Evolutionary conservation across 495 filamentous ascomycete genomes (phyloP).

Genomic region (Hyaloscypha finlandica): DNA sequence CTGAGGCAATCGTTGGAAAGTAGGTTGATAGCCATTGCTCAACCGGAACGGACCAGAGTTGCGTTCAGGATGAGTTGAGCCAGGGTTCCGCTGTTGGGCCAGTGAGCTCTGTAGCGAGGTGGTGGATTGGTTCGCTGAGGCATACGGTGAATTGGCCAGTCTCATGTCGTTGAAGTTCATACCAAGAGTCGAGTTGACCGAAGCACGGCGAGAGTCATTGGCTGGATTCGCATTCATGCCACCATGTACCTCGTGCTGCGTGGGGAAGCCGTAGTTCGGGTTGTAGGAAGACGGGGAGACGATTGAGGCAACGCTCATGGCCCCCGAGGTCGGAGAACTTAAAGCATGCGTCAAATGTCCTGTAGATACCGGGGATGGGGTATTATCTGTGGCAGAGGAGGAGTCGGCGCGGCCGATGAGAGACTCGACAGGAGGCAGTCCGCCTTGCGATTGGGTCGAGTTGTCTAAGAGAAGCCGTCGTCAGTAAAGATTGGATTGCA

Average conservation of each 20-base stretch:
- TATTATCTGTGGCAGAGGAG: constrained; percentile 49
- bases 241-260: constrained; percentile 20
- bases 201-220: constrained; percentile 65
- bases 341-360: constrained; percentile 33
- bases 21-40: constrained; percentile 47
- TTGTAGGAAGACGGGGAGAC: constrained; percentile 53
- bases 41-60: constrained; percentile 58
- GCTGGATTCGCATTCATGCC: constrained; percentile 19
- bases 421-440: constrained; percentile 39
- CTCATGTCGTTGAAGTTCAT: constrained; percentile 68
- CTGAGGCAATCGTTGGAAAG: constrained; percentile 44
- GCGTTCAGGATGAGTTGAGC: constrained; percentile 53
- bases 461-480: constrained; percentile 41
- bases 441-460: constrained; percentile 49
- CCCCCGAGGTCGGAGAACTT: constrained; percentile 42
- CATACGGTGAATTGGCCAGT: constrained; percentile 70
- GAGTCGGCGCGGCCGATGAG: constrained; percentile 39
- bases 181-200: constrained; percentile 76
- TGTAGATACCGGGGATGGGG: constrained; percentile 51
- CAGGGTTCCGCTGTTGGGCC: constrained; percentile 53
- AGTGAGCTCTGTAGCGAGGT: constrained; percentile 64
- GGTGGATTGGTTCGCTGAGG: constrained; percentile 75
- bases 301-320: constrained; percentile 60
- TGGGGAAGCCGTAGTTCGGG: constrained; percentile 2
- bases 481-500: constrained; percentile 11